Base-by-base conservation (phyloP, 441 rosid genomes). In the Metrosideros polymorpha region DNA sequence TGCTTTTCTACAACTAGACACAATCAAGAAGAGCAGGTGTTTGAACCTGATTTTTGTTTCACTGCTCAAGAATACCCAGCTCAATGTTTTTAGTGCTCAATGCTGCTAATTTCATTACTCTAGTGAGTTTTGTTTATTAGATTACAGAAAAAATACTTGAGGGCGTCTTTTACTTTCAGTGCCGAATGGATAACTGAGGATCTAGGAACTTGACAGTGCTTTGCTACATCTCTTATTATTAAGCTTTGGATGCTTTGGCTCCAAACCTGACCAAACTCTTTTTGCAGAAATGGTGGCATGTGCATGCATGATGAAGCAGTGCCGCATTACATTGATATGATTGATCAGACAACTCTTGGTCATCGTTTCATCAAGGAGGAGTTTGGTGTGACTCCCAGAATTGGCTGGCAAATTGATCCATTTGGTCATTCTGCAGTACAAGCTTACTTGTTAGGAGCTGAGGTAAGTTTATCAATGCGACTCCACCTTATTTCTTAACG, bases 401-500 rank as follows among this genome's bases (percentile, higher is more conserved):
- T 97, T 89, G 99, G 99, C 89, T 98, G 99, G 99, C 99, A 98
- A 91, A 97, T 98, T 87, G 99, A 98, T 85, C 99, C 99, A 43
- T 98, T 98, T 91, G 99, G 99, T 85, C 99, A 98, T 94, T 97
- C 99, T 91, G 99, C 98, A 1, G 99, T 94, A 85, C 99, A 98
- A 91, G 99, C 99, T 85, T 98, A 97, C 92, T 92, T 97, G 92
- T 92, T 98, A 90, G 97, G 99, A 75, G 97, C 99, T 54, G 99
- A 97, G 88, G 99, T 95, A 90, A 90, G 86, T 87, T 55, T 86
- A 82, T 14, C 71, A 84, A 87, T 59, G 82, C 82, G 1, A 71
- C 25, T 71, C 79, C 77, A 35, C 27, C n/a, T 71, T 39, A 32
- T 49, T 83, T 19, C 57, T 83, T 82, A 45, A 49, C 0, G n/a